Evolutionary conservation across 2,329 filamentous ascomycete species (phyloP).

Genomic region (Helotiales sp.): DNA sequence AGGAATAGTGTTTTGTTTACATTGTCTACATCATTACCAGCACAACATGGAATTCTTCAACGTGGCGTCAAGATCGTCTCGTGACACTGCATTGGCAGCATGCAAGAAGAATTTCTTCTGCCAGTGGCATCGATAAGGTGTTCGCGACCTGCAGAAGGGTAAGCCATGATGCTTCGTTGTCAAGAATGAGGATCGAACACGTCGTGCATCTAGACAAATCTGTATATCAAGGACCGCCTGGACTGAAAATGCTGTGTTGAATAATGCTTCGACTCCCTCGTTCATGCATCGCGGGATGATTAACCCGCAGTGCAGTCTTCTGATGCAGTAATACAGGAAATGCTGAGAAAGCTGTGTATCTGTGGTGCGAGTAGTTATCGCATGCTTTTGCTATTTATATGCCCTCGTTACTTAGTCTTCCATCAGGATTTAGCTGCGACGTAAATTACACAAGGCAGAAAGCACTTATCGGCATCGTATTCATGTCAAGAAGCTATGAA

Average conservation of each 20-base stretch:
- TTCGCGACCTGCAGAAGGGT: neutral
- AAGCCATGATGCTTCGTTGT: neutral
- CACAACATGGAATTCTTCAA: neutral
- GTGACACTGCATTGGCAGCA: conserved; percentile 9
- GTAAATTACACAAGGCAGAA: too few relatives aligned
- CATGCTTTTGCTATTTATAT: too few relatives aligned
- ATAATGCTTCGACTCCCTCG: too few relatives aligned
- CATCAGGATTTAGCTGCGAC: too few relatives aligned
- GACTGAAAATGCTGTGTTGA: neutral
- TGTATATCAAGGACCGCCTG: neutral
- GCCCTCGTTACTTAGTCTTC: too few relatives aligned
- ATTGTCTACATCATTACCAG: neutral
- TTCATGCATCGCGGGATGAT: too few relatives aligned
- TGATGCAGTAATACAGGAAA: too few relatives aligned
- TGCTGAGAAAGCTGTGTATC: too few relatives aligned
- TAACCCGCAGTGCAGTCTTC: too few relatives aligned
- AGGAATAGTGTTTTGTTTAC: neutral
- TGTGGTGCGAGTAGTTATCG: too few relatives aligned
- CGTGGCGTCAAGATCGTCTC: conserved; percentile 6
- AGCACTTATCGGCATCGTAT: too few relatives aligned
- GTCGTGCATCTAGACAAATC: neutral
- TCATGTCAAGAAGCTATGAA: too few relatives aligned
- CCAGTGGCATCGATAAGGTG: neutral
- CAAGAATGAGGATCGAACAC: neutral
- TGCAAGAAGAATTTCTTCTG: neutral